These are phyloP conservation scores for Cryptosporidium sp. DNA, from an alignment of 169 alveolate species.

Conservation along the genomic window DNA sequence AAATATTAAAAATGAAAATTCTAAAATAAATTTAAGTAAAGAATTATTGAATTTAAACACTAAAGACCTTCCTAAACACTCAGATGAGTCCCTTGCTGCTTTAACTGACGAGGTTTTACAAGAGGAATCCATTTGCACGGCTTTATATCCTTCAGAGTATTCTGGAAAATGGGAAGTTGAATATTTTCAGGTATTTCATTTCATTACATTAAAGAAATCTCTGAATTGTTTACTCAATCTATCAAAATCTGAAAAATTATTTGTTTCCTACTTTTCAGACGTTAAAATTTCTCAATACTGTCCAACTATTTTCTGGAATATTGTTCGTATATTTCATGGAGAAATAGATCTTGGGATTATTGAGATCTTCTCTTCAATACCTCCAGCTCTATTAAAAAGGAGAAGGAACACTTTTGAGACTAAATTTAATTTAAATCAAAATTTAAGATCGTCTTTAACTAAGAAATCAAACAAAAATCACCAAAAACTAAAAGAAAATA, in stretches of 20 bases:
- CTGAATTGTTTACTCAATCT: not conserved
- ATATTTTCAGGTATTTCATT: conserved; percentile 17
- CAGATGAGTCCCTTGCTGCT: not conserved
- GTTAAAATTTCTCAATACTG: conserved; percentile 6
- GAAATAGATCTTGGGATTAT: conserved; percentile 24
- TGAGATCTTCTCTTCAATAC: not conserved
- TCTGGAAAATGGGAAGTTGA: conserved; percentile 21
- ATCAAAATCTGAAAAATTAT: not conserved
- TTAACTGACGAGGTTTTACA: not conserved
- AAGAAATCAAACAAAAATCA: not conserved
- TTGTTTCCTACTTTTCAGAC: not conserved
- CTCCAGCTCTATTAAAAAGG: conserved; percentile 2
- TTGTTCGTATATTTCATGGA: conserved; percentile 25
- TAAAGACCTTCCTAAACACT: not conserved
- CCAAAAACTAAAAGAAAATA: not conserved
- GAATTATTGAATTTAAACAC: not conserved
- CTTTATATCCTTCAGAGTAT: conserved; percentile 8
- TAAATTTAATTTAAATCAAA: not conserved
- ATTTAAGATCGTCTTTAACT: not conserved
- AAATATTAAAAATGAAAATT: not conserved
- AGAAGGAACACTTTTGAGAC: not conserved
- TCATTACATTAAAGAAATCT: not conserved
- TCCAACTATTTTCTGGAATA: conserved; percentile 40
- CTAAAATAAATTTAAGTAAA: not conserved
- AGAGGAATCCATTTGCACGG: conserved; percentile 11